Conservation (phyloP, 2,329 filamentous ascomycete genomes). For the Akanthomyces muscarius region DNA sequence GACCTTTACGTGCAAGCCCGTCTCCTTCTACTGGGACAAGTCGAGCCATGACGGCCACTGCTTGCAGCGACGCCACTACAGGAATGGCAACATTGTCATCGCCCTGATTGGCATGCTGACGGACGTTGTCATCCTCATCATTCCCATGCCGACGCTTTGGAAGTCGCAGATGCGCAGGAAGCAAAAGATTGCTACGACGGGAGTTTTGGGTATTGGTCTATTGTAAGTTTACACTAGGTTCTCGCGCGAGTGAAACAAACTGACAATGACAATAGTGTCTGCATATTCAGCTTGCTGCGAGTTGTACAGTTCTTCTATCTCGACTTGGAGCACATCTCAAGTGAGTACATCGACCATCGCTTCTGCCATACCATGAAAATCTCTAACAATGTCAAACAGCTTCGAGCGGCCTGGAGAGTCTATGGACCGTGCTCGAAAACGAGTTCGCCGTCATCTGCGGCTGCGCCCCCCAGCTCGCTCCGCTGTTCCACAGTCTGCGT, state of each 20-base stretch:
- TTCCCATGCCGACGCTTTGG: slow-evolving; percentile 16
- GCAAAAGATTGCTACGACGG: slow-evolving; percentile 15
- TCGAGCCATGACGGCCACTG: slow-evolving; percentile 8
- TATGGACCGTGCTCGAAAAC: slow-evolving; percentile 16
- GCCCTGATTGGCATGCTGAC: slow-evolving; percentile 1
- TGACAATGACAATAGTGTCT: slow-evolving; percentile 12
- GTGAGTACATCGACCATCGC: neutral
- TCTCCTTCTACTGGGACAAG: slow-evolving; percentile 18
- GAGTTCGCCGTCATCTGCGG: slow-evolving; percentile 18
- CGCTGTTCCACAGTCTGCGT: slow-evolving; percentile 11
- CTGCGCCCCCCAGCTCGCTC: slow-evolving; percentile 15
- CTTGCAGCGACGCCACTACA: neutral
- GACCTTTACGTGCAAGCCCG: slow-evolving; percentile 13
- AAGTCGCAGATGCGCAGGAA: slow-evolving; percentile 5
- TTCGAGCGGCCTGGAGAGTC: slow-evolving; percentile 9
- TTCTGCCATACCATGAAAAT: neutral
- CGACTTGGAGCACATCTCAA: slow-evolving; percentile 13
- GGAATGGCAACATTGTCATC: slow-evolving; percentile 3
- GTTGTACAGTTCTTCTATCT: slow-evolving; percentile 15
- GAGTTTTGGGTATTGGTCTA: slow-evolving; percentile 15
- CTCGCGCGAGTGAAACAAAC: neutral
- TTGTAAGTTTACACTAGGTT: neutral
- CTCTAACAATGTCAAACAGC: slow-evolving; percentile 1
- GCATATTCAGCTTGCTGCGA: slow-evolving; percentile 12
- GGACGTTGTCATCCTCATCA: slow-evolving; percentile 10